phyloP scores from a whole-genome alignment of 257 asterid genomes.

The Solanum peruvianum region DNA sequence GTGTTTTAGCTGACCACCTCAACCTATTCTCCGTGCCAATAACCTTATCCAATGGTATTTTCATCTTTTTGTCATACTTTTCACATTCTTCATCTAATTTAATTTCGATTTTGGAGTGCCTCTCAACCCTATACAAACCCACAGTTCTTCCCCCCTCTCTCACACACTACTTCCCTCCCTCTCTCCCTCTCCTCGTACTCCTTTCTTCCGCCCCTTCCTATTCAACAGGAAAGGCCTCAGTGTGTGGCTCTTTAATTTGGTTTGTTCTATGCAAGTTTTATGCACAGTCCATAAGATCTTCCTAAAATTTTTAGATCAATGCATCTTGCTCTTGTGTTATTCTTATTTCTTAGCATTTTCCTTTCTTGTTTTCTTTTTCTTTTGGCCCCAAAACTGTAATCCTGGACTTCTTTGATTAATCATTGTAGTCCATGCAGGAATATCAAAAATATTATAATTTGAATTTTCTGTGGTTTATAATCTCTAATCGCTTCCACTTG shows the following conservation, averaged over 20 bases:
- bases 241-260: neutral
- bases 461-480: neutral
- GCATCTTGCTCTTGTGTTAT: neutral
- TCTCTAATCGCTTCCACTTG: neutral
- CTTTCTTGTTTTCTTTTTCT: neutral
- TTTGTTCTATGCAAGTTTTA: neutral
- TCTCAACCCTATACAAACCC: neutral
- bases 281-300: neutral
- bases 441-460: neutral
- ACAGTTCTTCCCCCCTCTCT: neutral
- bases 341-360: neutral
- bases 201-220: neutral
- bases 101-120: neutral
- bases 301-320: neutral
- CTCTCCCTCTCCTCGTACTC: neutral
- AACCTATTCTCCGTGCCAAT: neutral
- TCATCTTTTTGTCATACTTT: neutral
- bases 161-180: neutral
- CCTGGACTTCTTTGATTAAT: neutral
- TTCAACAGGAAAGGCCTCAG: neutral
- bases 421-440: constrained; percentile 10
- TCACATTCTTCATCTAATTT: neutral
- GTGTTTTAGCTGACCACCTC: neutral
- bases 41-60: neutral
- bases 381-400: neutral